Percentiles rank a stretch among this genome's conserved stretches.
Evolutionary conservation across 208 protist species (phyloP).

Genomic region (Wallacemonas sp.): DNA sequence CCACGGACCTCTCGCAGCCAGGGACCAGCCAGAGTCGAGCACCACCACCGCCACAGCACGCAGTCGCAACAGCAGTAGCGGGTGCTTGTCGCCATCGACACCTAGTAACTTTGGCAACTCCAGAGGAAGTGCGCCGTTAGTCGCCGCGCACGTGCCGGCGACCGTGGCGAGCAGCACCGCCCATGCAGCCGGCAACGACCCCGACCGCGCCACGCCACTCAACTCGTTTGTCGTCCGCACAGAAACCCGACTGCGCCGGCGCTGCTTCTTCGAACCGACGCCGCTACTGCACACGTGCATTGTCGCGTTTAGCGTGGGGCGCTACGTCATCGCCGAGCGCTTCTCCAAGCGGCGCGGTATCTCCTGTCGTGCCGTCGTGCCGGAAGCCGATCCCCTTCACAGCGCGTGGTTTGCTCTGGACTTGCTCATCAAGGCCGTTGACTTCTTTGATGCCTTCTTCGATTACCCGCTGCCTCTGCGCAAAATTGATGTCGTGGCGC

Average conservation of each 20-base stretch:
- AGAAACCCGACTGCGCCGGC: constrained; percentile 1
- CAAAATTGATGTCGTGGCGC: constrained; percentile 84
- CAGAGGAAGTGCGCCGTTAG: too few species aligned
- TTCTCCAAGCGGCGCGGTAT: constrained; percentile 27
- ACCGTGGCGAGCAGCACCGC: too few species aligned
- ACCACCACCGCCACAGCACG: not conserved
- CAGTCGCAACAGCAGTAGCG: not conserved
- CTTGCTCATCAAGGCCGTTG: constrained; percentile 77
- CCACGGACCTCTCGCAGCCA: not conserved
- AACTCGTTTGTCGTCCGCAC: not conserved
- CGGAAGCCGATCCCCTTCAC: constrained; percentile 24
- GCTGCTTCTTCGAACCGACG: constrained; percentile 40
- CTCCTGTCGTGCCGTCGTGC: constrained; percentile 63
- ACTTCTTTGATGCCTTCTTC: constrained; percentile 90
- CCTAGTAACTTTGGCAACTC: too few species aligned
- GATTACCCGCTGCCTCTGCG: constrained; percentile 80
- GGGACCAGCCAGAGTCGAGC: not conserved
- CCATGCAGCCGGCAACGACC: too few species aligned
- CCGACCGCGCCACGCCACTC: not conserved
- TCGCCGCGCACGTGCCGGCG: too few species aligned
- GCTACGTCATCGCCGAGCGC: constrained; percentile 87
- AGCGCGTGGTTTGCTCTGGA: constrained; percentile 86
- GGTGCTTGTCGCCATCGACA: too few species aligned
- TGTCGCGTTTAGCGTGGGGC: constrained; percentile 87
- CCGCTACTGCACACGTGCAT: constrained; percentile 57